A percentile compares a stretch with the other conserved stretches of the same genome.
Conservation (phyloP, 2,329 filamentous ascomycete species). For the Celoporthe dispersa region DNA sequence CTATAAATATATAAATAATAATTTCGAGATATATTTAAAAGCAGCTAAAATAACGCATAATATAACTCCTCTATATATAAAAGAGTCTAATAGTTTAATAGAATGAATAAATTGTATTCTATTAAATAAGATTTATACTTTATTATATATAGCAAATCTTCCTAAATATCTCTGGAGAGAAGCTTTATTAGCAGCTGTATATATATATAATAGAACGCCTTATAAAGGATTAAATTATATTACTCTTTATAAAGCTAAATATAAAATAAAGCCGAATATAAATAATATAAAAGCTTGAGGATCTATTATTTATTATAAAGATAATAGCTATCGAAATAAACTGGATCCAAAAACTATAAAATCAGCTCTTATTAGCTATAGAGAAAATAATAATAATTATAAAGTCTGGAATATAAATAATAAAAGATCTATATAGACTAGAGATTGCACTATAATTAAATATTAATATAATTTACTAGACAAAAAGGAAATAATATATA, state of each 20-base stretch:
- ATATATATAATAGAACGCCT: slow-evolving; percentile 16
- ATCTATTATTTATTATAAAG: slow-evolving; percentile 11
- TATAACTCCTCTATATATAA: slow-evolving; percentile 5
- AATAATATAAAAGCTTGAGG: background rate
- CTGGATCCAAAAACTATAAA: background rate
- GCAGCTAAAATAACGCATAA: slow-evolving; percentile 1
- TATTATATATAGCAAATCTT: slow-evolving; percentile 11
- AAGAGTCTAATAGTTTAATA: background rate
- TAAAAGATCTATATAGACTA: background rate
- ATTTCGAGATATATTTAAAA: background rate
- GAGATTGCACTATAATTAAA: background rate
- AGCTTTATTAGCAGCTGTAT: slow-evolving; percentile 8
- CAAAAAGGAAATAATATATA: slow-evolving; percentile 11
- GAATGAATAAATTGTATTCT: background rate
- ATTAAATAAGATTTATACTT: background rate
- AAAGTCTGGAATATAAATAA: background rate
- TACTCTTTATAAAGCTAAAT: background rate
- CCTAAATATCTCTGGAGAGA: background rate
- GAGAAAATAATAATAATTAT: no score
- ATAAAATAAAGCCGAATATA: background rate
- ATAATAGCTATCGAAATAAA: background rate
- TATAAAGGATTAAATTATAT: background rate
- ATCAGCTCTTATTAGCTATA: background rate
- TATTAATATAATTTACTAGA: slow-evolving; percentile 1
- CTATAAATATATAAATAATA: slow-evolving; percentile 19